Conservation (phyloP, 768 basidiomycete species). For the Amanita inopinata region DNA sequence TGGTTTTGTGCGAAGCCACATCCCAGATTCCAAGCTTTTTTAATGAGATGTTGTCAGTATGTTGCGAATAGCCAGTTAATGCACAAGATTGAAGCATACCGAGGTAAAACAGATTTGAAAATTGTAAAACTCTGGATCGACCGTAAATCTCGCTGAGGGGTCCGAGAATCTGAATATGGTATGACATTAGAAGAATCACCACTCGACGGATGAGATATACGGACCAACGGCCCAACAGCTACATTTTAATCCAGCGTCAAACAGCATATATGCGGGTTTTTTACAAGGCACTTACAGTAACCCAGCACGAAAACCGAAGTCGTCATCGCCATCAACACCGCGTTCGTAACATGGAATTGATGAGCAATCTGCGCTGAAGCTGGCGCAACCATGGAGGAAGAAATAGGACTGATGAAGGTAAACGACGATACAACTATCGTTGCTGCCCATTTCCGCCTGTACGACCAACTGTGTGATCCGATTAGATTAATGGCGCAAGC, state of each 20-base stretch:
- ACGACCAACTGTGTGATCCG: constrained; percentile 37
- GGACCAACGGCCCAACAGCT: constrained; percentile 45
- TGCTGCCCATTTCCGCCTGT: constrained; percentile 51
- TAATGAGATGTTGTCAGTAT: too few relatives aligned
- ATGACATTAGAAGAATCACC: background rate
- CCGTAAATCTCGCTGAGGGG: constrained; percentile 70
- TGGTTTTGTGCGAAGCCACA: constrained; percentile 56
- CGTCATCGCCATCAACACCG: constrained; percentile 41
- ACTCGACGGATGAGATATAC: constrained; percentile 6
- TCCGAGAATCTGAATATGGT: constrained; percentile 27
- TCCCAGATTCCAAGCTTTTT: constrained; percentile 49
- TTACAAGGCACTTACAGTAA: constrained; percentile 34
- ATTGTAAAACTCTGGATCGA: constrained; percentile 49
- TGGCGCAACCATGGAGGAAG: constrained; percentile 70
- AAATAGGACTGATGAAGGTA: constrained; percentile 59
- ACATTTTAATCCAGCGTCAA: background rate
- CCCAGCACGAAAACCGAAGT: constrained; percentile 45
- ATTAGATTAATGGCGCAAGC: background rate
- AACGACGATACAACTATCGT: constrained; percentile 57
- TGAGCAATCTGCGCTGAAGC: constrained; percentile 40
- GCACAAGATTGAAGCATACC: constrained; percentile 26
- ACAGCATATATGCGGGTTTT: background rate
- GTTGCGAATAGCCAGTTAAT: too few relatives aligned
- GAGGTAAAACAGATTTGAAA: constrained; percentile 57
- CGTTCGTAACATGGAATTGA: constrained; percentile 45